phyloP scores from a whole-genome alignment of 2,329 filamentous ascomycete genomes.

The Diplodia mutila region DNA sequence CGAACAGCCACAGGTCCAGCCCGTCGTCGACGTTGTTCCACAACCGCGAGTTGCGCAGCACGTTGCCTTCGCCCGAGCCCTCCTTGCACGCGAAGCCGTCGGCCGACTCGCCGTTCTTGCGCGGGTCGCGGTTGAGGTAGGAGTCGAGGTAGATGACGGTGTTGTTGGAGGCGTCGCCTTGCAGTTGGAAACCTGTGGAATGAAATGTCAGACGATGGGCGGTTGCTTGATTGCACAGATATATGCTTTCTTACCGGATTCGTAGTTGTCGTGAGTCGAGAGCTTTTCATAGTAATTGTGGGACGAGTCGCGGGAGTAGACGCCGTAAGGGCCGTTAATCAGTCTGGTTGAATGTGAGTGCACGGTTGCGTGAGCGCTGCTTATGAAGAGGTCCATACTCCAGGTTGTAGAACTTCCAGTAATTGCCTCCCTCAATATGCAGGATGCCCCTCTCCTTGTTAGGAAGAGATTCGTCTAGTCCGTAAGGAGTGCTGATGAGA shows the following conservation, averaged over 20 bases:
- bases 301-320: conserved; percentile 41
- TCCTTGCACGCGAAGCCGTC: conserved; percentile 56
- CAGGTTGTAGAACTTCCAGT: conserved; percentile 53
- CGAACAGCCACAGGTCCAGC: conserved; percentile 51
- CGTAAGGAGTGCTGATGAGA: conserved; percentile 45
- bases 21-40: conserved; percentile 59
- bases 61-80: conserved; percentile 52
- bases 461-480: conserved; percentile 45
- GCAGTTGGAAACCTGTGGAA: conserved; percentile 40
- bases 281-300: conserved; percentile 45
- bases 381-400: neutral
- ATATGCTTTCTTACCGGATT: conserved; percentile 32
- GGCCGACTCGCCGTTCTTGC: conserved; percentile 57
- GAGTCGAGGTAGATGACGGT: conserved; percentile 34
- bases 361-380: neutral
- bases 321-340: conserved; percentile 46
- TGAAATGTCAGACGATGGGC: neutral
- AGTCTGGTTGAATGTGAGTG: conserved; percentile 26
- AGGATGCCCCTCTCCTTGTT: conserved; percentile 52
- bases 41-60: conserved; percentile 50
- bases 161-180: conserved; percentile 38
- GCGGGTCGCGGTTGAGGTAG: conserved; percentile 41
- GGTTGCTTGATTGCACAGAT: too few species aligned
- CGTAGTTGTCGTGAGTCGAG: conserved; percentile 47
- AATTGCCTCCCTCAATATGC: conserved; percentile 52